Evolutionary conservation across 352 stramenopile genomes (phyloP), one percentile per base, ranked within the genome.

Genomic region (Globisporangium splendens): DNA sequence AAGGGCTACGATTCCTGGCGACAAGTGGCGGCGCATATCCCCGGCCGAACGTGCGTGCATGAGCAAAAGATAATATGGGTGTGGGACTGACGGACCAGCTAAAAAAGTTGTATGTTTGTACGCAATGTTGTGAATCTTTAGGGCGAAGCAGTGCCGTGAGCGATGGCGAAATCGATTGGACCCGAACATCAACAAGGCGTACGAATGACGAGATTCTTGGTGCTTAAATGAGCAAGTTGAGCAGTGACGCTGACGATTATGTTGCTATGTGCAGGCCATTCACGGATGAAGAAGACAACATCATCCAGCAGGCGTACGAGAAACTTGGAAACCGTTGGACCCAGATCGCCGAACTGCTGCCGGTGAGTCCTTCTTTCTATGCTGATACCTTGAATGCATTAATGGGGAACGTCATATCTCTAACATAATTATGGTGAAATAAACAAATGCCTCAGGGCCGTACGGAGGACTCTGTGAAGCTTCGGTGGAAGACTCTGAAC

Each of bases 131-230:
- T 38, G 12, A 22, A 41, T 47, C 48, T 17, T 18, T 20, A 65
- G 46, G 51, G 83, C 86, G 0, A 98, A 99, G 68, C 96, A 98
- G 66, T 99, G 96, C 59, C 88, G 96, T 21, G 95, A 99, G 65
- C 93, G 96, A 38, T 99, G 95, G 89, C 78, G 97, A 46, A 98
- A 98, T 70, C 95, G 98, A 59, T 70, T 98, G 55, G 93, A 98
- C 70, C 96, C 96, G 14, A 95, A 86, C 53, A 90, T 98, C 63
- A 95, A 92, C 68, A 92, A 91, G 73, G 74, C 77, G 83, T 93
- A 66, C 47, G 75, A 31, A 31, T 31, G 24, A 31, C 24, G 5
- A 31, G 5, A 31, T 2, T 6, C 24, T 2, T 31, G 24, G 24
- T 31, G 5, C 42, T 24, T 42, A 18, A 14, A 4, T 49, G 24